Evolutionary conservation across 768 basidiomycete species (phyloP).

Genomic region (Amanita exitialis): DNA sequence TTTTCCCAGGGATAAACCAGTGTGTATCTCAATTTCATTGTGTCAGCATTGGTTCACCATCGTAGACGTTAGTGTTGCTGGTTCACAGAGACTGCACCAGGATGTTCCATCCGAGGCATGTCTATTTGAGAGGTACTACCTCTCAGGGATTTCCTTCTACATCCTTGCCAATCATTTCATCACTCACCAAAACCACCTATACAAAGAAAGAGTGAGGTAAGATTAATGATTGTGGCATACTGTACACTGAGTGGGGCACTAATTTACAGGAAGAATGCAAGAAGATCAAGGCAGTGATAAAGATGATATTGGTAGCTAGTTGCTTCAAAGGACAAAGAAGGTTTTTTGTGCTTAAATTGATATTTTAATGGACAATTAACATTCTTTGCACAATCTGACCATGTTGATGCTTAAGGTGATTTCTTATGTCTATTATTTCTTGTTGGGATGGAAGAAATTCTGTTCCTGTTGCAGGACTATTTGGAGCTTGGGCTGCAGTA

Average conservation of each 20-base stretch:
- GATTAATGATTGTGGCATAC: constrained; percentile 28
- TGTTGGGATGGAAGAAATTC: no score
- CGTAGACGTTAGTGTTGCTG: constrained; percentile 47
- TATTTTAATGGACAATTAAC: no score
- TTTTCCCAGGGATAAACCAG: constrained; percentile 67
- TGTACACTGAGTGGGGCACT: constrained; percentile 39
- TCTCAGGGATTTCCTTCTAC: constrained; percentile 76
- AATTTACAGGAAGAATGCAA: constrained; percentile 57
- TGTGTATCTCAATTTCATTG: constrained; percentile 17
- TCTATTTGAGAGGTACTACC: constrained; percentile 83
- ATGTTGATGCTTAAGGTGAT: no score
- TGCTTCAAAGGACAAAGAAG: no score
- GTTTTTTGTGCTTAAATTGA: no score
- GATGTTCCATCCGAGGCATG: constrained; percentile 88
- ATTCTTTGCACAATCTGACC: no score
- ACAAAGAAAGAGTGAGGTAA: constrained; percentile 69
- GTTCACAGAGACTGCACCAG: constrained; percentile 44
- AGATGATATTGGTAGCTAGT: constrained; percentile 29
- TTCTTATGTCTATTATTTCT: no score
- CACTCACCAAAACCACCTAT: constrained; percentile 78
- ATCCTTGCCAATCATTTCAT: constrained; percentile 84
- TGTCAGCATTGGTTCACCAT: not conserved
- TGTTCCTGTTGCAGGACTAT: no score
- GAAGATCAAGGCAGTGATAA: constrained; percentile 44
- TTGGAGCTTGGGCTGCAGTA: no score